Base-by-base conservation (phyloP, 805 yeast species). In the Suhomyces kilbournensis region DNA sequence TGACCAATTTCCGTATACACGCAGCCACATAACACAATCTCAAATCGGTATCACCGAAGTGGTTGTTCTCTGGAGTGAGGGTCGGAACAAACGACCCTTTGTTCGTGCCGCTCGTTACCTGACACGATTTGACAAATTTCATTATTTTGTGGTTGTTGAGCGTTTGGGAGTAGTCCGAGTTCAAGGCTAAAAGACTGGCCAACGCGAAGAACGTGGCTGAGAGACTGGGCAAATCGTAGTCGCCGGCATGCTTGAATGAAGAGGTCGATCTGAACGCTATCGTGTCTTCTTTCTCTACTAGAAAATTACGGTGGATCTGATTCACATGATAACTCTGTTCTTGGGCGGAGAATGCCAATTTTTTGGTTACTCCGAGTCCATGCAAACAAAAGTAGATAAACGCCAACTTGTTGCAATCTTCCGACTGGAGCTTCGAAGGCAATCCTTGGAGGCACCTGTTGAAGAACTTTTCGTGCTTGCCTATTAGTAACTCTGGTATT, bases 131-230 rank as follows among this genome's bases (percentile, higher is more conserved):
- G 1, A 92, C 78, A 65, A 84, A 87, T 4, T 59, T 56, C 77
- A 82, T 74, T n/a, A 89, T 66, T 51, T 83, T 77, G 20, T 85
- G 55, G 7, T 76, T 62, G 57, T 71, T 68, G 19, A 74, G 26
- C 53, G 14, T 53, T 43, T 14, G 55, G 26, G 57, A 71, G 30
- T 73, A 70, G 48, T 75, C 76, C 47, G 76, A 80, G 30, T 74
- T 72, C 12, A 88, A 68, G n/a, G 81, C 70, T 1, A 82, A 63
- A 38, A 88, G 70, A 9, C 78, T 72, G 34, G 82, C 78, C 32
- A 91, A 66, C 1, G 90, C 92, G 69, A 91, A 88, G 57, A 84
- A 83, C 0, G 97, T 91, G 5, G 91, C 82, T 0, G 93, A 81
- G 6, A 90, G 66, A 56, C 83, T 86, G 1, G 92, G 81, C 1